phyloP scores from a whole-genome alignment of 192 early-diverging fungal genomes.

The Entomortierella lignicola region DNA sequence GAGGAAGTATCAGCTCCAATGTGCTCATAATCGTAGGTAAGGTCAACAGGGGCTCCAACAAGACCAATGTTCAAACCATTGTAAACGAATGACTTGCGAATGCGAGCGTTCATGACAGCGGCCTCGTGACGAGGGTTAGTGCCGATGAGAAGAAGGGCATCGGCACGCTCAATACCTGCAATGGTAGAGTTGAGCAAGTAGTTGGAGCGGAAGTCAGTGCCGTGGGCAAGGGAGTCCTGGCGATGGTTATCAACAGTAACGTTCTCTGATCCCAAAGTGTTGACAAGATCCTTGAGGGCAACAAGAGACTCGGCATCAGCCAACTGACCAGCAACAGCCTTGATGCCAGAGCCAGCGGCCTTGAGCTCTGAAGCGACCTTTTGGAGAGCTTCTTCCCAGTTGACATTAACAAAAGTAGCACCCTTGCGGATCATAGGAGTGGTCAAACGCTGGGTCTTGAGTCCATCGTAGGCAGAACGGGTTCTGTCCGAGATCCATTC shows the following conservation, averaged over 20 bases:
- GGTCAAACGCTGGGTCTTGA: slow-evolving; percentile 96
- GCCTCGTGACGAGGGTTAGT: slow-evolving; percentile 98
- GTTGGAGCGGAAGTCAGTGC: slow-evolving; percentile 88
- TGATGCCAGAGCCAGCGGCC: slow-evolving; percentile 72
- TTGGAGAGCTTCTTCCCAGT: slow-evolving; percentile 89
- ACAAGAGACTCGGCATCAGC: slow-evolving; percentile 96
- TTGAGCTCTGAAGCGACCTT: slow-evolving; percentile 76
- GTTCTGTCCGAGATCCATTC: slow-evolving; percentile 99
- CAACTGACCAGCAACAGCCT: slow-evolving; percentile 90
- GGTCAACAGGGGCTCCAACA: slow-evolving; percentile 79
- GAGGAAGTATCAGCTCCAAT: slow-evolving; percentile 73
- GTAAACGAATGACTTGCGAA: slow-evolving; percentile 93
- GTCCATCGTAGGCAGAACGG: slow-evolving; percentile 93
- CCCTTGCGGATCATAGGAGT: slow-evolving; percentile 88
- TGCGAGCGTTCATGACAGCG: slow-evolving; percentile 93
- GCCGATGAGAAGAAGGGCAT: slow-evolving; percentile 90
- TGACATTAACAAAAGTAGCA: slow-evolving; percentile 82
- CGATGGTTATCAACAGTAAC: slow-evolving; percentile 78
- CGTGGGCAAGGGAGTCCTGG: slow-evolving; percentile 61
- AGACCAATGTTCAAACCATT: slow-evolving; percentile 83
- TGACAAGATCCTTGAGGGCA: slow-evolving; percentile 95
- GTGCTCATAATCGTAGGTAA: slow-evolving; percentile 94
- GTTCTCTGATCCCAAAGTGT: slow-evolving; percentile 87
- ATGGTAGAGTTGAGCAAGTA: slow-evolving; percentile 89
- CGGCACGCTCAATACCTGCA: slow-evolving; percentile 92